phyloP scores from a whole-genome alignment of 495 filamentous ascomycete genomes.

The Tuber microsphaerosporum region DNA sequence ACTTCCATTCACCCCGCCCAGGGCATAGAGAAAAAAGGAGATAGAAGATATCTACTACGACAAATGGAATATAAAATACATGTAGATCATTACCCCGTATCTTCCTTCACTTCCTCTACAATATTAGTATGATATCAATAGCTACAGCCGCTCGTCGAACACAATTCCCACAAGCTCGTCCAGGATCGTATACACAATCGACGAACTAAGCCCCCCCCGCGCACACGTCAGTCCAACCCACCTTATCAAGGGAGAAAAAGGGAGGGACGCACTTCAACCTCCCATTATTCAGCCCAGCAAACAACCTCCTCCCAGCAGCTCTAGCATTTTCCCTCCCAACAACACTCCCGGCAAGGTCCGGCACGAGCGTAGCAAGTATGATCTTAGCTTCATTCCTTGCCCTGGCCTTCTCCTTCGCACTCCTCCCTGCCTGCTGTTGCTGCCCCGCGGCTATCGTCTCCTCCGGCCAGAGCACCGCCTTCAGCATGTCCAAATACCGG shows the following conservation, averaged over 20 bases:
- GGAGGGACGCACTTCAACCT: conserved; percentile 55
- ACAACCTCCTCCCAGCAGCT: conserved; percentile 69
- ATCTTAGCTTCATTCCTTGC: conserved; percentile 68
- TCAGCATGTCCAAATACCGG: conserved; percentile 63
- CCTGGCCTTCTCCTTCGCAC: conserved; percentile 56
- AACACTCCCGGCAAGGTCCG: conserved; percentile 71
- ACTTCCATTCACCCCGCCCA: neutral
- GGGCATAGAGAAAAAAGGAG: neutral
- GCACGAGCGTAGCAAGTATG: conserved; percentile 72
- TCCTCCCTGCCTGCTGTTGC: conserved; percentile 49
- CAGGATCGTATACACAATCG: conserved; percentile 68
- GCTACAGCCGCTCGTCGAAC: conserved; percentile 47
- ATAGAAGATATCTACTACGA: neutral
- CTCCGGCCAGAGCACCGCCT: conserved; percentile 71
- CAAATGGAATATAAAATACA: neutral
- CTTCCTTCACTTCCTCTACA: neutral
- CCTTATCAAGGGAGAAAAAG: conserved; percentile 1
- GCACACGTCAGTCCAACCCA: conserved; percentile 20
- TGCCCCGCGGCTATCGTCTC: conserved; percentile 50
- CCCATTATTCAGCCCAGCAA: conserved; percentile 74
- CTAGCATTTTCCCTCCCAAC: conserved; percentile 79
- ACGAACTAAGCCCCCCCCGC: conserved; percentile 51
- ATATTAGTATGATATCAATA: neutral
- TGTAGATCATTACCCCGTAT: neutral
- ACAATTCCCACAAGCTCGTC: conserved; percentile 70